Evolutionary conservation across 805 yeast species (phyloP), one percentile per base, ranked within the genome.

Genomic region (Zygotorulaspora danielsina): DNA sequence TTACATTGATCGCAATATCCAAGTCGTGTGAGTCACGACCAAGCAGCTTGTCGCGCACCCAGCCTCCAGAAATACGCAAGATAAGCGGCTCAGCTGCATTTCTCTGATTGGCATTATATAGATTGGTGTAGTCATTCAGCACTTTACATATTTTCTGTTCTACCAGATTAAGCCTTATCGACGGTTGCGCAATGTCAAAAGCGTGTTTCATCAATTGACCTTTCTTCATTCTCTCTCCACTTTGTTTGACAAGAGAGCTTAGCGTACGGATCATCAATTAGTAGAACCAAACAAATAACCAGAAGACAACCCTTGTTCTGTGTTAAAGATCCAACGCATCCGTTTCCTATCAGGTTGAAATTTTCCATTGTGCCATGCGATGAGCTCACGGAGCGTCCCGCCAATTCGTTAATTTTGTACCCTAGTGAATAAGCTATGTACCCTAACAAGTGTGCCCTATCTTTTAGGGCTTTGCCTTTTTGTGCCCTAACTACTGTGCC

Each of bases 21-120:
- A 93, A 69, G 60, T 93, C 99, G 55, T 90, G 79, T 29, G 90
- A 80, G 16, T 76, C 78, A 33, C 73, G 71, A 0, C 95, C 95
- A 20, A 93, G 67, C 19, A 93, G 67, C 64, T 93, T 93, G 61
- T 93, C 98, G 51, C 98, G 73, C 2, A 93, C 98, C 98, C 98
- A 90, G 0, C 98, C 98, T 24, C 98, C 98, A 0, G 97, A 89
- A 49, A 93, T 84, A 44, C 98, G 63, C 26, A 45, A 49, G n/a
- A 36, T 47, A 40, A 53, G 36, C 6, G 55, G 60, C 29, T 50
- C 57, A 12, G 32, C 16, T 9, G 12, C 22, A 7, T 38, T 17
- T 16, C 29, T 11, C 16, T 41, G 21, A 4, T 25, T 18, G 2
- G 30, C 13, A 32, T 60, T 60, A 36, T 59, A 62, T 8, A 54